Base-by-base conservation (phyloP, 306 rosid species). In the Ochetophila trinervis region DNA sequence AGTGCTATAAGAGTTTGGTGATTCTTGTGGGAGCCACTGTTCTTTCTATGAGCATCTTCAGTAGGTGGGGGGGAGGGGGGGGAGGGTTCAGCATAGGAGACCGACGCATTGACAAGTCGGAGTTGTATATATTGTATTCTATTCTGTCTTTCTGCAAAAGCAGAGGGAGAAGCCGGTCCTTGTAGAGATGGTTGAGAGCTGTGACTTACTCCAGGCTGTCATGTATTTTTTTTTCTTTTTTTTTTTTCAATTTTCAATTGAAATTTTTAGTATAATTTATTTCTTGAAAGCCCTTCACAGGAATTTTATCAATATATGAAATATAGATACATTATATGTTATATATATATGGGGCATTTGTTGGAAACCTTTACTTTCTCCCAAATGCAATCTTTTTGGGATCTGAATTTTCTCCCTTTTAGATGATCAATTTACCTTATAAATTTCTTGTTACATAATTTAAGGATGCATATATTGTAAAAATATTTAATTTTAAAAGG, bases 181-280 rank as follows among this genome's bases (percentile, higher is more conserved):
- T 77, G 88, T 80, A 89, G 95, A 83, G 85, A 79, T 80, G 83
- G 77, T 79, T 79, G 88, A 80, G 87, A 75, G 84, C 66, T 70
- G 76, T 83, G 83, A 85, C 80, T 74, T 77, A 59, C 64, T 44
- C 78, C 79, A 82, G 95, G 85, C 81, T 78, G 42, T 75, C 81
- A 50, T 80, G 78, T 74, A 72, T 45, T 67, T 62, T 62, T 56
- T 72, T 53, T 67, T 62, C 59, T 56, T 72, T 53, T 68, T 70
- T 74, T 53, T 15, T 15, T 32, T 22, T 58, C 51, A 71, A 57
- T 61, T 54, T 54, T 68, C 24, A 36, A 69, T 50, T 65, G 63
- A 60, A 59, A 58, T 40, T 69, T 63, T 78, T 24, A 65, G 65
- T 65, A 65, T 74, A 70, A 83, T 78, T 77, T 83, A 80, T 79